Percentiles rank a stretch among this genome's conserved stretches.
These are phyloP conservation scores for Jaminaea rosea DNA, from an alignment of 1,284 basidiomycete genomes.

Conservation along the genomic window DNA sequence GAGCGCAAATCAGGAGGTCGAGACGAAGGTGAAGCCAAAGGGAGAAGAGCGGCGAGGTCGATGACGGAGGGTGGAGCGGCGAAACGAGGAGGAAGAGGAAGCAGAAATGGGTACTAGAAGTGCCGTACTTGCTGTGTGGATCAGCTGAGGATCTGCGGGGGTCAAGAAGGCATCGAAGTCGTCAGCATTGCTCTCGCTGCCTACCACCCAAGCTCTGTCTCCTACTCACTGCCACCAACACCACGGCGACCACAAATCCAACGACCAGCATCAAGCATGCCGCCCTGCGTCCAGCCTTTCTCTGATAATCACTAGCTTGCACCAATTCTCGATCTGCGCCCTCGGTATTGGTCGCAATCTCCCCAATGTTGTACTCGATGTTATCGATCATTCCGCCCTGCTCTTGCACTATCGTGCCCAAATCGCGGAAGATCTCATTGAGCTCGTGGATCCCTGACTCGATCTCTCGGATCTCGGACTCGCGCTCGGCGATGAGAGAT, in stretches of 20 bases:
- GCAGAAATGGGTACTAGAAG: too few species aligned
- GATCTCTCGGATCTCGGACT: constrained; percentile 89
- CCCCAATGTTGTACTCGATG: constrained; percentile 87
- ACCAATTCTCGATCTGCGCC: constrained; percentile 79
- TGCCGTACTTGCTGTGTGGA: too few species aligned
- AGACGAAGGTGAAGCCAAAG: too few species aligned
- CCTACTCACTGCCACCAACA: constrained; percentile 87
- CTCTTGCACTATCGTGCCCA: constrained; percentile 87
- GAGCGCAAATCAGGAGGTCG: too few species aligned
- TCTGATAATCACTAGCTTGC: constrained; percentile 86
- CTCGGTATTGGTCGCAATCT: constrained; percentile 71
- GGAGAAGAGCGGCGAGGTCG: too few species aligned
- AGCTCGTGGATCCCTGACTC: constrained; percentile 95
- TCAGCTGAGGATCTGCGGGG: too few species aligned
- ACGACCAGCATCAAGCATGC: constrained; percentile 82
- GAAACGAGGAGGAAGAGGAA: too few species aligned
- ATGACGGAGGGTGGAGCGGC: too few species aligned
- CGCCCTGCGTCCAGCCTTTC: constrained; percentile 80
- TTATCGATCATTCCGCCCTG: constrained; percentile 95
- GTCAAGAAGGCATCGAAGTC: too few species aligned
- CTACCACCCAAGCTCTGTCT: too few species aligned
- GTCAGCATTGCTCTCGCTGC: too few species aligned
- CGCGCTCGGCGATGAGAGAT: constrained; percentile 86
- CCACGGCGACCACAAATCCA: constrained; percentile 75
- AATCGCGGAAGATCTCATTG: constrained; percentile 90